These are phyloP conservation scores for Stylonectria norvegica DNA, from an alignment of 2,329 filamentous ascomycete species.

Conservation along the genomic window DNA sequence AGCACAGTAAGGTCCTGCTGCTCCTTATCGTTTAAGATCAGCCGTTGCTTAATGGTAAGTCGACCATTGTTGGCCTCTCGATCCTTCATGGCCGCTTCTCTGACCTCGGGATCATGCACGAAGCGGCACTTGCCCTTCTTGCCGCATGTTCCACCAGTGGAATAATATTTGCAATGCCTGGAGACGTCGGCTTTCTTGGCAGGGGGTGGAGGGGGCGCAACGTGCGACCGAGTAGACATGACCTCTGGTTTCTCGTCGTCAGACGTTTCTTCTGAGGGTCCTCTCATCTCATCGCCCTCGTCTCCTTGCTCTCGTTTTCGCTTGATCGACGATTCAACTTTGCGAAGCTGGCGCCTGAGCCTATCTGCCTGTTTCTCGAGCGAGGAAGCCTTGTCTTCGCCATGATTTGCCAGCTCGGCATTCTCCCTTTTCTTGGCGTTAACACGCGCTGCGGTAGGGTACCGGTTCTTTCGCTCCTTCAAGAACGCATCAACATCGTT, in stretches of 20 bases:
- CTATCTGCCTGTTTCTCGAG: conserved; percentile 60
- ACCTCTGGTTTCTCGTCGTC: conserved; percentile 59
- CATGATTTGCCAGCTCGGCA: conserved; percentile 41
- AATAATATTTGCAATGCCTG: conserved; percentile 69
- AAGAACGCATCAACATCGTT: conserved; percentile 78
- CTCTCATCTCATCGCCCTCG: conserved; percentile 63
- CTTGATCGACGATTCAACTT: conserved; percentile 68
- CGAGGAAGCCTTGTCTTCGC: conserved; percentile 60
- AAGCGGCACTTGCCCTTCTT: conserved; percentile 76
- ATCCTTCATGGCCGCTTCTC: conserved; percentile 61
- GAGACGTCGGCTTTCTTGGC: conserved; percentile 58
- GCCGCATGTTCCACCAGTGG: conserved; percentile 64
- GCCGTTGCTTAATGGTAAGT: conserved; percentile 62
- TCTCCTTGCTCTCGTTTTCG: conserved; percentile 66
- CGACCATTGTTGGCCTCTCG: conserved; percentile 63
- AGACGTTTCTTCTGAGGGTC: conserved; percentile 49
- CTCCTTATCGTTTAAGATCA: conserved; percentile 65
- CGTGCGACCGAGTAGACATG: conserved; percentile 46
- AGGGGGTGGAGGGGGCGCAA: conserved; percentile 38
- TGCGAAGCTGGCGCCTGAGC: conserved; percentile 61
- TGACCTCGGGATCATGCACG: conserved; percentile 61
- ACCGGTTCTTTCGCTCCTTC: conserved; percentile 74
- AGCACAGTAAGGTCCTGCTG: conserved; percentile 65
- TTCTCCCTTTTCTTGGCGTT: conserved; percentile 61
- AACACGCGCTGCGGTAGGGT: conserved; percentile 71